Base-by-base conservation (phyloP, 1,139 yeast species). In the Pichia sp. region DNA sequence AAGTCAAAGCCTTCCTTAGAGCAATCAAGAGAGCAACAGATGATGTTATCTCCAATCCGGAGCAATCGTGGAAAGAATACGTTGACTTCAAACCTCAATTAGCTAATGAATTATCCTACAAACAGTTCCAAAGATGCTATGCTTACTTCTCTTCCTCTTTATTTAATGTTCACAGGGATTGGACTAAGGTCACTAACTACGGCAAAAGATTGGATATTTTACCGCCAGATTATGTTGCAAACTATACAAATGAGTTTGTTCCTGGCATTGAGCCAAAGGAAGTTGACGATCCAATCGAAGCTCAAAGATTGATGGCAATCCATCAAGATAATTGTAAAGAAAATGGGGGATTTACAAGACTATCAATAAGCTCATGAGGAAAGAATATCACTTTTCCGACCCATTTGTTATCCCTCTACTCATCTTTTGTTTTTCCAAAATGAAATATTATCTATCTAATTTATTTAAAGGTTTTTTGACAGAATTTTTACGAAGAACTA, bases 121-220 rank as follows among this genome's bases (percentile, higher is more conserved):
- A 66, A 62, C 53, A 78, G 75, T 79, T 74, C 62, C 76, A 75
- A 62, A 74, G 83, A 66, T 76, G 81, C 53, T 79, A 68, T 63
- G 82, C 83, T 41, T 79, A 78, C 68, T 72, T 79, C 60, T 76
- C 82, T 25, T 78, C 71, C 16, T 73, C 80, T 6, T 71, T 77
- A 62, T 76, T 71, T 68, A 78, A 78, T 57, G 83, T 78, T 49
- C 76, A 75, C 61, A 74, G 83, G 60, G 83, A 78, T 65, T 78
- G 83, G 82, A 70, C 66, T 51, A 78, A 78, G 68, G 83, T 78
- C 52, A 78, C 79, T 53, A 72, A 73, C 48, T 78, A 78, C 60
- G 82, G 82, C 55, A 78, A 78, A 67, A 72, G 83, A 63, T 70
- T 78, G 62, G 75, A 74, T 36, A 76, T 78, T 52, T 70, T 78